Conservation (phyloP, 2,329 filamentous ascomycete species). For the Lasiodiplodia citricola region DNA sequence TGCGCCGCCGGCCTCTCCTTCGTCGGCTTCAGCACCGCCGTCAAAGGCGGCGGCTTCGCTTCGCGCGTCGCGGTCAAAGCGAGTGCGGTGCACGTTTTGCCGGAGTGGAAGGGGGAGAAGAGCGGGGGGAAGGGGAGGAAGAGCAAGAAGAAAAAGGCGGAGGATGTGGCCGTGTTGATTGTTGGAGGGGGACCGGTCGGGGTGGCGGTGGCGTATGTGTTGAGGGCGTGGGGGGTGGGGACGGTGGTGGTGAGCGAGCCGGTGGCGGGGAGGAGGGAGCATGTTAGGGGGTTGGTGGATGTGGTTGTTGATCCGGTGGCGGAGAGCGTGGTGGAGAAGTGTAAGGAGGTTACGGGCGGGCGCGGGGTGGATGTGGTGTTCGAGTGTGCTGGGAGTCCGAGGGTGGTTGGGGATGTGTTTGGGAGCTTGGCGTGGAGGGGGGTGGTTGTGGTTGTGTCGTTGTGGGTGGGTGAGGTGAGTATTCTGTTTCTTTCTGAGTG, state of each 20-base stretch:
- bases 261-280: constrained; percentile 56
- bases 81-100: constrained; percentile 56
- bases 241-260: constrained; percentile 64
- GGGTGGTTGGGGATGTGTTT: constrained; percentile 38
- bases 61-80: constrained; percentile 60
- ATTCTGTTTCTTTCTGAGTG: not conserved
- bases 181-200: constrained; percentile 69
- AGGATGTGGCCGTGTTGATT: constrained; percentile 58
- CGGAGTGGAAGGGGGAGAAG: constrained; percentile 38
- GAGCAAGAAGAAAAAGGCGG: constrained; percentile 12
- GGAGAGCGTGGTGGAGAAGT: constrained; percentile 37
- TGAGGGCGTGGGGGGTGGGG: constrained; percentile 56
- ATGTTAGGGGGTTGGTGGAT: constrained; percentile 44
- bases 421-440: constrained; percentile 38
- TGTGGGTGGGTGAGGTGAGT: constrained; percentile 41
- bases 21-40: constrained; percentile 24
- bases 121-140: not conserved
- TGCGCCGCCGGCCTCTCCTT: constrained; percentile 36
- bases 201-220: constrained; percentile 53
- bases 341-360: constrained; percentile 44
- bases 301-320: constrained; percentile 35
- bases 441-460: constrained; percentile 41
- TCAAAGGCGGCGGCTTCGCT: constrained; percentile 59
- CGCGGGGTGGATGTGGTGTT: constrained; percentile 64
- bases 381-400: constrained; percentile 61